Percentiles rank a stretch among this genome's conserved stretches.
Conservation (phyloP, 2,329 filamentous ascomycete genomes). For the Pseudogymnoascus sp. region DNA sequence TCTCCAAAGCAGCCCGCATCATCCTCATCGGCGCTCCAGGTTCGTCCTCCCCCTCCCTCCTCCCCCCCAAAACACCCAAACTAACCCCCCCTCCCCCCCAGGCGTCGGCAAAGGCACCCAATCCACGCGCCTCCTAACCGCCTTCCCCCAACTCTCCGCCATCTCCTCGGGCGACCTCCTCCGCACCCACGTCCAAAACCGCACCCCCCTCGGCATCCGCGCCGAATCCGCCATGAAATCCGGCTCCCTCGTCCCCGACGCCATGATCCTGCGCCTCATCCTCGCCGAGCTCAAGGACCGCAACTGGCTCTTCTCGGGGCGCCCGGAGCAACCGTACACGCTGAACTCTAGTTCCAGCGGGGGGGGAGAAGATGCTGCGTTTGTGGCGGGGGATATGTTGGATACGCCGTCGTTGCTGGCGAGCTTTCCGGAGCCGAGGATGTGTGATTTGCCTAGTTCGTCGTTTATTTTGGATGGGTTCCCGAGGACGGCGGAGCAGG, state of each 20-base stretch:
- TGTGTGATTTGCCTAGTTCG: constrained; percentile 63
- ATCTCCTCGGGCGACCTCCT: constrained; percentile 93
- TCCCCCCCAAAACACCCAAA: neutral
- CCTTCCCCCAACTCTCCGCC: constrained; percentile 80
- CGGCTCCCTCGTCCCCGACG: constrained; percentile 84
- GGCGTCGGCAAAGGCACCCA: constrained; percentile 97
- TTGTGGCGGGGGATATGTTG: constrained; percentile 30
- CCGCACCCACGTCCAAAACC: constrained; percentile 75
- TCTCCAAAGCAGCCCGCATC: constrained; percentile 76
- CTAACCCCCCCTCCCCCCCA: neutral
- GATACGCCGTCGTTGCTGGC: constrained; percentile 27
- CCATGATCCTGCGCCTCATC: constrained; percentile 86
- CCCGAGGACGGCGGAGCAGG: constrained; percentile 78
- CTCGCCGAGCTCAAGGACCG: constrained; percentile 77
- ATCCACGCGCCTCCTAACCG: constrained; percentile 75
- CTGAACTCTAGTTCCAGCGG: constrained; percentile 20
- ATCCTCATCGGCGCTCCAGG: constrained; percentile 88
- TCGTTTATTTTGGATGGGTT: constrained; percentile 97
- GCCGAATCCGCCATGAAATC: constrained; percentile 83
- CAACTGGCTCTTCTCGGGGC: constrained; percentile 62
- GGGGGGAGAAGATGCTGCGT: constrained; percentile 31
- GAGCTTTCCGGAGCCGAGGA: constrained; percentile 33
- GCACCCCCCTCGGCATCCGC: constrained; percentile 60
- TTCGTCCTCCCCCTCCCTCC: neutral
- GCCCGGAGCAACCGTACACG: constrained; percentile 29